Percentiles rank a stretch among this genome's conserved stretches.
Conservation (phyloP, 129 eudicot species). For the Saussurea involucrata region DNA sequence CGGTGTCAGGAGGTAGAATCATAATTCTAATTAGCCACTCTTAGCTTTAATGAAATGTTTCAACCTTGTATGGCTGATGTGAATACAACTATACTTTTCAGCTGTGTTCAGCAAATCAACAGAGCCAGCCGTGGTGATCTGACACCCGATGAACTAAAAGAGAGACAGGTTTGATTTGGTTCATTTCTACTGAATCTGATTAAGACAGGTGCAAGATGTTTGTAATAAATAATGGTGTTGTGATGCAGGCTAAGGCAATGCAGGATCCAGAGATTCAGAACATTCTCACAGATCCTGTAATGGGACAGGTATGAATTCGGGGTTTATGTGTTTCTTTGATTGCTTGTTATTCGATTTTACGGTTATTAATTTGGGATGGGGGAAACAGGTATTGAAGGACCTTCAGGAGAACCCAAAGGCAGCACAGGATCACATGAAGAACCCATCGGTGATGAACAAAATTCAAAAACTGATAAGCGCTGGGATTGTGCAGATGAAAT, state of each 20-base stretch:
- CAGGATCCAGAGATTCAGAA: slow-evolving; percentile 95
- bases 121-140: slow-evolving; percentile 89
- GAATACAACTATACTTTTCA: slow-evolving; percentile 14
- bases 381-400: slow-evolving; percentile 58
- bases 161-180: slow-evolving; percentile 70
- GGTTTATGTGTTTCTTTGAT: background rate
- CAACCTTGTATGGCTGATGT: background rate
- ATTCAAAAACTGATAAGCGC: slow-evolving; percentile 80
- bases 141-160: slow-evolving; percentile 88
- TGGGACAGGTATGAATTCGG: slow-evolving; percentile 69
- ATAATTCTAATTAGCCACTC: background rate
- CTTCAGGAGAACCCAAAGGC: slow-evolving; percentile 92
- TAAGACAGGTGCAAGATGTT: background rate
- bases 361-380: background rate
- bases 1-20: slow-evolving; percentile 54
- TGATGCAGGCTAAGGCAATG: slow-evolving; percentile 86
- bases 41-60: background rate
- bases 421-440: slow-evolving; percentile 92
- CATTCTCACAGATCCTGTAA: slow-evolving; percentile 84
- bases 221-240: background rate
- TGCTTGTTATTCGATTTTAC: background rate
- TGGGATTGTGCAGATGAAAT: slow-evolving; percentile 77
- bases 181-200: background rate
- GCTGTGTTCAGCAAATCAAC: slow-evolving; percentile 87
- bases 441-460: slow-evolving; percentile 80